Evolutionary conservation across 805 yeast species (phyloP).

Genomic region (Ogataea allantospora): DNA sequence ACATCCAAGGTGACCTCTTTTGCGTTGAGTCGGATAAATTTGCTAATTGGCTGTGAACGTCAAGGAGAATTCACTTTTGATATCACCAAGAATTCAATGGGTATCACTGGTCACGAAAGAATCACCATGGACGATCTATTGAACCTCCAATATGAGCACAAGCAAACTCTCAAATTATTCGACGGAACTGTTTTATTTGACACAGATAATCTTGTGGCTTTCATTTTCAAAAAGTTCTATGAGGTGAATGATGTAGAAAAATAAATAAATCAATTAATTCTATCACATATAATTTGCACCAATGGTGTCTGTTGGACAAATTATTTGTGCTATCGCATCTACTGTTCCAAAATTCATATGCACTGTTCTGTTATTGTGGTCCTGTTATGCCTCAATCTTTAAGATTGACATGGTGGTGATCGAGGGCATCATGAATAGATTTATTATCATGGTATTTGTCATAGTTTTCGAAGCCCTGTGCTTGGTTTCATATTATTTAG

Average conservation of each 20-base stretch:
- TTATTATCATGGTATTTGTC: slow-evolving; percentile 27
- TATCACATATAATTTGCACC: slow-evolving; percentile 2
- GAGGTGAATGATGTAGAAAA: slow-evolving; percentile 33
- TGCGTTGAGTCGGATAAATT: slow-evolving; percentile 63
- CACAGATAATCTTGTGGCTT: slow-evolving; percentile 62
- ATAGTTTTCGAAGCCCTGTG: slow-evolving; percentile 36
- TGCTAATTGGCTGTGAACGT: slow-evolving; percentile 73
- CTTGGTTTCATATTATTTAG: slow-evolving; percentile 51
- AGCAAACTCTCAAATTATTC: slow-evolving; percentile 52
- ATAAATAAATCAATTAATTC: slow-evolving; percentile 1
- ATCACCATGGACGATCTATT: slow-evolving; percentile 71
- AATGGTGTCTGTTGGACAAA: slow-evolving; percentile 10
- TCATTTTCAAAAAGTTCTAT: slow-evolving; percentile 75
- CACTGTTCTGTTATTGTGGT: slow-evolving; percentile 45
- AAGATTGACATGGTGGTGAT: slow-evolving; percentile 29
- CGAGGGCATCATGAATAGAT: slow-evolving; percentile 16
- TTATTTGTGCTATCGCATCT: slow-evolving; percentile 38
- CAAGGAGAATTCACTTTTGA: slow-evolving; percentile 74
- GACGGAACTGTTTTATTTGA: slow-evolving; percentile 68
- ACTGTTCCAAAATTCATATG: slow-evolving; percentile 52
- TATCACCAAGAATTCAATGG: slow-evolving; percentile 52
- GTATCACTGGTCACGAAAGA: slow-evolving; percentile 40
- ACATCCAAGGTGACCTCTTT: slow-evolving; percentile 32
- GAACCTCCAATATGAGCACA: slow-evolving; percentile 69
- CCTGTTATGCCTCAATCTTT: slow-evolving; percentile 39